A percentile compares a stretch with the other conserved stretches of the same genome.
These are phyloP conservation scores for Dictyostelium capitatum DNA, from an alignment of 78 protist genomes.

Conservation along the genomic window DNA sequence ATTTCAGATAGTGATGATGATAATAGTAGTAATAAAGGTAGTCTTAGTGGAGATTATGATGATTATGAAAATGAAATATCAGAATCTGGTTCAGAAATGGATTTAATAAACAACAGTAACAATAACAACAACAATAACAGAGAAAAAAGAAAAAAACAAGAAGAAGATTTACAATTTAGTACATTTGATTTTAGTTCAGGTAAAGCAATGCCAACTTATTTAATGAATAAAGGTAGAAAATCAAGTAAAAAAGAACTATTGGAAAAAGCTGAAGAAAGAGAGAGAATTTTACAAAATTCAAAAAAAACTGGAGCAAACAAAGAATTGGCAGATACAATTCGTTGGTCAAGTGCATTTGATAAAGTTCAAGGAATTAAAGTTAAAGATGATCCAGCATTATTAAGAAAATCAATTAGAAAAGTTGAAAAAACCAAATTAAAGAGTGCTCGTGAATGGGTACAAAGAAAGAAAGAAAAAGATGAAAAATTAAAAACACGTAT, in stretches of 20 bases:
- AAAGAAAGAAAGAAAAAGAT: constrained; percentile 53
- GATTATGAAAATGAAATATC: constrained; percentile 2
- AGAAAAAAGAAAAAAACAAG: constrained; percentile 7
- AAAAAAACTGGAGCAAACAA: constrained; percentile 45
- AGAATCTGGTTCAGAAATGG: constrained; percentile 27
- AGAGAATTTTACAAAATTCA: constrained; percentile 26
- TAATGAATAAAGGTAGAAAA: constrained; percentile 1
- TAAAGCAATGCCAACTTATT: constrained; percentile 67
- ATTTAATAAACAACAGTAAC: neutral
- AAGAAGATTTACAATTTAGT: constrained; percentile 83
- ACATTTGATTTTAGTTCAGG: constrained; percentile 78
- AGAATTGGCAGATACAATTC: constrained; percentile 32
- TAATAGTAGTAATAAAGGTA: neutral
- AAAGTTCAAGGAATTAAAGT: constrained; percentile 77
- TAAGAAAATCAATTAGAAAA: constrained; percentile 45
- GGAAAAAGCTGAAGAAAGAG: constrained; percentile 46
- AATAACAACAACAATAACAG: neutral
- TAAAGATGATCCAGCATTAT: constrained; percentile 32
- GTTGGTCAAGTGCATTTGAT: constrained; percentile 64
- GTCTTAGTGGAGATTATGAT: constrained; percentile 8
- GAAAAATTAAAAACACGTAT: constrained; percentile 15
- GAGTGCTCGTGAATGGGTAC: constrained; percentile 55
- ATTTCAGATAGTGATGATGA: neutral
- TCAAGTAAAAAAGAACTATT: constrained; percentile 46
- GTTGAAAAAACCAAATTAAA: constrained; percentile 34